Evolutionary conservation across 352 stramenopile genomes (phyloP).

Genomic region (Phytophthora multivora): DNA sequence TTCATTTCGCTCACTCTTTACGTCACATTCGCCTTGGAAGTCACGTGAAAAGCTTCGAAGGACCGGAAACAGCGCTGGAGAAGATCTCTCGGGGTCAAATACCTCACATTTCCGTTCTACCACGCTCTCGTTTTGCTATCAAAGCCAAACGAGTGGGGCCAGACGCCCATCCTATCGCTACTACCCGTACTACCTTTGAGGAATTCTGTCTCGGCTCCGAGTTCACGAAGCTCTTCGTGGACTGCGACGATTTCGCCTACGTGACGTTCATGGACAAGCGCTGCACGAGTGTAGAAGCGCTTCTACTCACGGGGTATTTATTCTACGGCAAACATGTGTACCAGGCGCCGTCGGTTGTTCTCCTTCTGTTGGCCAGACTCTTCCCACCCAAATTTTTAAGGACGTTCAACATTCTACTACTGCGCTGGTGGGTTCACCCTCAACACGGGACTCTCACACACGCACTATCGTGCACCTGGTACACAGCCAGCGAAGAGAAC

Average conservation of each 20-base stretch:
- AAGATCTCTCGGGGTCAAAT: conserved; percentile 4
- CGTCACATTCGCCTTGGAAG: conserved; percentile 8
- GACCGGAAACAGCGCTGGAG: conserved; percentile 9
- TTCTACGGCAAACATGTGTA: conserved; percentile 39
- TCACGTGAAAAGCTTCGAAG: not conserved
- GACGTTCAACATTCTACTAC: conserved; percentile 37
- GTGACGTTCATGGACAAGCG: conserved; percentile 16
- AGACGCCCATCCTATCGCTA: conserved; percentile 11
- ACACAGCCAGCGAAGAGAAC: conserved; percentile 34
- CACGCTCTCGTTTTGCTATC: conserved; percentile 21
- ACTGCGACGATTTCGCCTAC: conserved; percentile 40
- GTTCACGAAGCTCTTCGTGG: conserved; percentile 32
- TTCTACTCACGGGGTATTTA: conserved; percentile 35
- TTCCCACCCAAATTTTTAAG: conserved; percentile 30
- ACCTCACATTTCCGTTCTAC: conserved; percentile 3
- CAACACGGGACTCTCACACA: conserved; percentile 21
- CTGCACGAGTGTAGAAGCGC: conserved; percentile 27
- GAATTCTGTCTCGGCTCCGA: conserved; percentile 29
- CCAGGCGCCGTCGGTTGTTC: conserved; percentile 24
- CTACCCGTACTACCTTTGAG: conserved; percentile 30
- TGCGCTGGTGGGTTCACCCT: conserved; percentile 33
- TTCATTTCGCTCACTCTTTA: conserved; percentile 4
- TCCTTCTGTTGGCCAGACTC: conserved; percentile 31
- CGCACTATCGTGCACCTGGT: conserved; percentile 33
- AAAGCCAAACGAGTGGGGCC: conserved; percentile 11